Evolutionary conservation across 352 stramenopile species (phyloP).

Genomic region (Phytophthora colocasiae): DNA sequence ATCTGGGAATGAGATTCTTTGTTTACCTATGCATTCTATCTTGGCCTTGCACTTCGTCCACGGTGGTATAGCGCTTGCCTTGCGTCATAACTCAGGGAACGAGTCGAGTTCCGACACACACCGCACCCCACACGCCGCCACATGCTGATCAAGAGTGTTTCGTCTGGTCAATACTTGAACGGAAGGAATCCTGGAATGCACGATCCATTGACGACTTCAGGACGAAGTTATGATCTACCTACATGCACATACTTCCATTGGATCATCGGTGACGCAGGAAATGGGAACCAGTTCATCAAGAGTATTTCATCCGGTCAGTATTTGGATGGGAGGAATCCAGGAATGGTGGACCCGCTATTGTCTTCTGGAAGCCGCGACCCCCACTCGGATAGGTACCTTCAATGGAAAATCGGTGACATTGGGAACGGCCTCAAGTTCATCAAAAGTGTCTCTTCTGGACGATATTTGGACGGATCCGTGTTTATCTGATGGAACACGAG

Average conservation of each 20-base stretch:
- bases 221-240: too few species aligned
- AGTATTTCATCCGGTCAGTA: slow-evolving; percentile 1
- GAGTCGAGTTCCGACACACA: too few species aligned
- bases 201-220: background rate
- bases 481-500: background rate
- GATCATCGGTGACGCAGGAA: background rate
- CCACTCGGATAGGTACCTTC: background rate
- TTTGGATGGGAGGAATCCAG: background rate
- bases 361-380: background rate
- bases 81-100: too few species aligned
- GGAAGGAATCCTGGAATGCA: background rate
- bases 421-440: background rate
- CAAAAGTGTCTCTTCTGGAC: background rate
- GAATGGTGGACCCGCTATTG: background rate
- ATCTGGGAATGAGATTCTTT: too few species aligned
- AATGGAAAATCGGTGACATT: background rate
- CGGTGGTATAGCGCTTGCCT: too few species aligned
- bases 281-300: background rate
- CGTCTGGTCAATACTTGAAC: slow-evolving; percentile 1
- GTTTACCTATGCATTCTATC: too few species aligned
- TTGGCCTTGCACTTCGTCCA: too few species aligned
- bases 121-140: too few species aligned
- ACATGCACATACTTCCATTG: background rate
- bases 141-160: slow-evolving; percentile 5
- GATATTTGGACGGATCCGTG: background rate